Conservation (phyloP, 2,329 filamentous ascomycete genomes). For the Trichoderma sp. region DNA sequence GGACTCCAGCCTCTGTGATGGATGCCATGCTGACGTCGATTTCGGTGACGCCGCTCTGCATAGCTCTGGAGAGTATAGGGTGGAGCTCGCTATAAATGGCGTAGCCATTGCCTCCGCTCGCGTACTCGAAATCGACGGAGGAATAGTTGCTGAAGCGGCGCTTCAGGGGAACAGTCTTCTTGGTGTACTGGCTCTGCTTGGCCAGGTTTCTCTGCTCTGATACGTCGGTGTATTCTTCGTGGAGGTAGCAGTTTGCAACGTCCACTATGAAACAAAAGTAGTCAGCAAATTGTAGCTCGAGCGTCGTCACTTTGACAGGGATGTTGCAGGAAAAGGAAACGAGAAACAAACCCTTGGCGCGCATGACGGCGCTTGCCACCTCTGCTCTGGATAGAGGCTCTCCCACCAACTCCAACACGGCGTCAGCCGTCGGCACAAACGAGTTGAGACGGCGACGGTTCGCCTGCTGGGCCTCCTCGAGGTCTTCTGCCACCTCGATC, state of each 20-base stretch:
- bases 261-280: constrained; percentile 26
- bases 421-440: constrained; percentile 9
- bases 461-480: neutral
- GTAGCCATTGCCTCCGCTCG: constrained; percentile 29
- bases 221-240: constrained; percentile 2
- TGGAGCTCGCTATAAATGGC: constrained; percentile 27
- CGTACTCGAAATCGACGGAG: constrained; percentile 17
- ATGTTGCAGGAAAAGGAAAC: neutral
- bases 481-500: neutral
- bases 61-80: constrained; percentile 27
- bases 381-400: constrained; percentile 20
- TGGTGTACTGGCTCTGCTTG: neutral
- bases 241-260: constrained; percentile 24
- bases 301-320: neutral
- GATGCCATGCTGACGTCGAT: constrained; percentile 30
- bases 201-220: constrained; percentile 2
- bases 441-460: constrained; percentile 18
- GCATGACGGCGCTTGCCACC: constrained; percentile 22
- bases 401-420: constrained; percentile 2
- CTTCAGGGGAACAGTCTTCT: constrained; percentile 29
- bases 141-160: constrained; percentile 26
- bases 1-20: constrained; percentile 26
- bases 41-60: constrained; percentile 22
- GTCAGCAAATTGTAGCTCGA: neutral
- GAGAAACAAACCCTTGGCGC: constrained; percentile 32